These are phyloP conservation scores for Garcia nutans DNA, from an alignment of 345 rosid species.

Conservation along the genomic window DNA sequence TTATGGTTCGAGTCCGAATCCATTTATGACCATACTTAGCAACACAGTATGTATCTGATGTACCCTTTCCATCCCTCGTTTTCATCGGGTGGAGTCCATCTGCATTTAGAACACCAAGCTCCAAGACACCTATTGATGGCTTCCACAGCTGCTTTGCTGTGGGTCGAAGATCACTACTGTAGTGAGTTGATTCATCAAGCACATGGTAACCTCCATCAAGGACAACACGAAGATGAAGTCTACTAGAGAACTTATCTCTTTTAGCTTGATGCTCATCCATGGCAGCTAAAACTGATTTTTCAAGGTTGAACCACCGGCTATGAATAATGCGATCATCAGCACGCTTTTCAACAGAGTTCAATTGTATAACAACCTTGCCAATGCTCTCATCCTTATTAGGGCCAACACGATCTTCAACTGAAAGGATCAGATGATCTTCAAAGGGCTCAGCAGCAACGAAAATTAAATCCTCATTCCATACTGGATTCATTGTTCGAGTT, in stretches of 20 bases:
- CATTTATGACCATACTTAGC: slow-evolving; percentile 35
- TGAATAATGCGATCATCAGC: slow-evolving; percentile 32
- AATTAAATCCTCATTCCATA: slow-evolving; percentile 35
- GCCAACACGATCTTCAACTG: slow-evolving; percentile 32
- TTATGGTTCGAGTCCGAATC: slow-evolving; percentile 33
- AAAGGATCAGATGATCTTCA: slow-evolving; percentile 31
- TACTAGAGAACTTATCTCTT: slow-evolving; percentile 31
- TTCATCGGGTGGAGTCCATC: slow-evolving; percentile 34
- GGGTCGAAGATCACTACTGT: slow-evolving; percentile 33
- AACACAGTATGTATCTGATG: slow-evolving; percentile 34
- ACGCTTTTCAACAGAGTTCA: slow-evolving; percentile 23
- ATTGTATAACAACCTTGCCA: slow-evolving; percentile 32
- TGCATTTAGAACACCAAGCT: slow-evolving; percentile 30
- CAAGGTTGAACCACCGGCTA: slow-evolving; percentile 30
- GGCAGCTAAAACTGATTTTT: slow-evolving; percentile 24
- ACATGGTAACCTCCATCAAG: slow-evolving; percentile 38
- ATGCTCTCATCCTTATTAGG: slow-evolving; percentile 29
- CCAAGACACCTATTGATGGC: slow-evolving; percentile 34
- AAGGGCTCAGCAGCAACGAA: slow-evolving; percentile 38
- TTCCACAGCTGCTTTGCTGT: slow-evolving; percentile 34
- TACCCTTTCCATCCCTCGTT: slow-evolving; percentile 31
- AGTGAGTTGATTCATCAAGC: slow-evolving; percentile 32
- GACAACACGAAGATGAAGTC: slow-evolving; percentile 23
- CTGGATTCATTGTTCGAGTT: slow-evolving; percentile 23
- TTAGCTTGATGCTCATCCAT: slow-evolving; percentile 28